Conservation (phyloP, 345 rosid genomes). For the Carallia brachiata region DNA sequence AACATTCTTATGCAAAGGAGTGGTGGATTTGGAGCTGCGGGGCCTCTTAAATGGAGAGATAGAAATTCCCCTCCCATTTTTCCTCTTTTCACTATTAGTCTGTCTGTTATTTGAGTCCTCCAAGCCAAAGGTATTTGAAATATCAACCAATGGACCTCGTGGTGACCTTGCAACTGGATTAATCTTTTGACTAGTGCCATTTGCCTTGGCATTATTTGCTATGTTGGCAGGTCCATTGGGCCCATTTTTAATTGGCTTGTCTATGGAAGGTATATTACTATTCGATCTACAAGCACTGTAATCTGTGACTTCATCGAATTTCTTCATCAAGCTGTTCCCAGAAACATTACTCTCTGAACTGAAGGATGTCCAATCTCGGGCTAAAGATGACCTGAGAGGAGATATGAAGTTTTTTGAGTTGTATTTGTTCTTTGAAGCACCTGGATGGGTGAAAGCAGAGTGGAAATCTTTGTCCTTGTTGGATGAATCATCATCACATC, state of each 20-base stretch:
- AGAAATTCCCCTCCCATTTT: constrained; percentile 41
- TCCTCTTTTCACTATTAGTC: constrained; percentile 47
- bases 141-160: constrained; percentile 51
- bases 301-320: constrained; percentile 62
- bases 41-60: constrained; percentile 82
- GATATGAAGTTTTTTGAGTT: constrained; percentile 50
- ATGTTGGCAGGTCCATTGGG: constrained; percentile 13
- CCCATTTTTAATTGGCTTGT: constrained; percentile 25
- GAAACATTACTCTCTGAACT: constrained; percentile 29
- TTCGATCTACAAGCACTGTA: constrained; percentile 25
- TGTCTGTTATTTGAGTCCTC: constrained; percentile 32
- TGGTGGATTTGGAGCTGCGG: constrained; percentile 54
- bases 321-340: constrained; percentile 62
- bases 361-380: constrained; percentile 29
- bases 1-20: constrained; percentile 53
- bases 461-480: constrained; percentile 38
- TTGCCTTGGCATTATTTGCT: constrained; percentile 26
- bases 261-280: constrained; percentile 24
- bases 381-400: constrained; percentile 53
- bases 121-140: constrained; percentile 48
- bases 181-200: constrained; percentile 25
- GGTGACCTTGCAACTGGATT: constrained; percentile 40
- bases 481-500: constrained; percentile 30
- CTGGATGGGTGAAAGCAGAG: constrained; percentile 36
- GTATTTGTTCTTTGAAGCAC: constrained; percentile 37